These are phyloP conservation scores for Limnomonas spitsbergensis DNA, from an alignment of 139 green algal species.

Conservation along the genomic window DNA sequence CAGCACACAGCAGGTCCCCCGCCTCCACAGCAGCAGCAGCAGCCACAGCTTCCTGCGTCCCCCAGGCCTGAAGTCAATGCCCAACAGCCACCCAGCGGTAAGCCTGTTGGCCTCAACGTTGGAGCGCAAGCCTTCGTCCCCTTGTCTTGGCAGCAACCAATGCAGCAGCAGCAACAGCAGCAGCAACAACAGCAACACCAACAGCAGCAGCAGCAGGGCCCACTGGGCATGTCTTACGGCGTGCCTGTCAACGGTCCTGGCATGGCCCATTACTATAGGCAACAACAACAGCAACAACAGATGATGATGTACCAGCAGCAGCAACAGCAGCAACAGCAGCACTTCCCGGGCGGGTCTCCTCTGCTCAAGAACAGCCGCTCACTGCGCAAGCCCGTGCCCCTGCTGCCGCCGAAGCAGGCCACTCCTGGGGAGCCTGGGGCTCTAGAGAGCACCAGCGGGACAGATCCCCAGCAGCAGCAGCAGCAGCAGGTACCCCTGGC, in stretches of 20 bases:
- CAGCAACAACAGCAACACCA: no score
- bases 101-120: neutral
- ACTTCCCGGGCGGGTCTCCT: neutral
- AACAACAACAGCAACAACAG: neutral
- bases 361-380: neutral
- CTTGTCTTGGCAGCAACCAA: neutral
- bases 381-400: neutral
- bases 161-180: no score
- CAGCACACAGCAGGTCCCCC: neutral
- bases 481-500: neutral
- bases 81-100: neutral
- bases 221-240: no score
- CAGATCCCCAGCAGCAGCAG: neutral
- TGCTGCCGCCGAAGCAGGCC: no score
- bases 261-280: no score
- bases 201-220: no score
- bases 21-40: slow-evolving; percentile 19
- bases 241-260: neutral
- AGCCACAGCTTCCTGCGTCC: neutral
- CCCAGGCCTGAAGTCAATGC: neutral
- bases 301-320: no score
- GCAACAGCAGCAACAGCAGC: neutral
- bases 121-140: slow-evolving; percentile 22
- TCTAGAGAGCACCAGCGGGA: no score
- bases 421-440: no score